phyloP scores from a whole-genome alignment of 2,329 filamentous ascomycete genomes.

The Dendrostoma leiphaemia region DNA sequence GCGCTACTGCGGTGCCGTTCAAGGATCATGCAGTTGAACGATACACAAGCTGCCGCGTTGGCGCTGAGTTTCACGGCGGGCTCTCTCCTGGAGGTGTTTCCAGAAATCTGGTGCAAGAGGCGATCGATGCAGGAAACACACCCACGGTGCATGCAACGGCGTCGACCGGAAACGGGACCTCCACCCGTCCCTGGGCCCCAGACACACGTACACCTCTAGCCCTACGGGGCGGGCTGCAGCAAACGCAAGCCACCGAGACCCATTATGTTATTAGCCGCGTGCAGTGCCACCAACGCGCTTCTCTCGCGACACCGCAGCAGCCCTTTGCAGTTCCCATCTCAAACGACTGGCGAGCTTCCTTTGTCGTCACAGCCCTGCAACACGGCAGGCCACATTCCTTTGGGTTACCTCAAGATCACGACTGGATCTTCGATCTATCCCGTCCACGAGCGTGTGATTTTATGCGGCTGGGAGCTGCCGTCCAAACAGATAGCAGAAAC shows the following conservation, averaged over 20 bases:
- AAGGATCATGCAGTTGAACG: constrained; percentile 4
- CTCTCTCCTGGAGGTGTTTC: background rate
- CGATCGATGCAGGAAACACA: background rate
- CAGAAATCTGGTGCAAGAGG: constrained; percentile 7
- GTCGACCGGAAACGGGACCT: constrained; percentile 3
- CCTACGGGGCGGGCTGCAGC: constrained; percentile 8
- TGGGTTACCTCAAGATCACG: constrained; percentile 14
- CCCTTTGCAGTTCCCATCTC: background rate
- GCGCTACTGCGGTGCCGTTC: background rate
- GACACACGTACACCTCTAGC: background rate
- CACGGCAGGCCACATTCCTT: background rate
- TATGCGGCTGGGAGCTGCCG: constrained; percentile 10
- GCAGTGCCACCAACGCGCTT: constrained; percentile 17
- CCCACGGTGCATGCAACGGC: constrained; percentile 5
- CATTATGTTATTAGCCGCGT: constrained; percentile 16
- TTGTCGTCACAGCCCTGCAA: constrained; percentile 11
- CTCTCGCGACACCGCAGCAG: constrained; percentile 5
- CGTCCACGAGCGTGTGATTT: constrained; percentile 6
- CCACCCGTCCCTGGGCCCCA: background rate
- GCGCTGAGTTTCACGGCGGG: background rate
- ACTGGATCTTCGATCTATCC: background rate
- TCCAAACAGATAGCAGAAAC: constrained; percentile 5
- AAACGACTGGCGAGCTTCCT: background rate
- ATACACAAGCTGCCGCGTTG: background rate
- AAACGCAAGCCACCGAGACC: constrained; percentile 8